phyloP scores from a whole-genome alignment of 306 rosid species.

The Sicyos edulis region DNA sequence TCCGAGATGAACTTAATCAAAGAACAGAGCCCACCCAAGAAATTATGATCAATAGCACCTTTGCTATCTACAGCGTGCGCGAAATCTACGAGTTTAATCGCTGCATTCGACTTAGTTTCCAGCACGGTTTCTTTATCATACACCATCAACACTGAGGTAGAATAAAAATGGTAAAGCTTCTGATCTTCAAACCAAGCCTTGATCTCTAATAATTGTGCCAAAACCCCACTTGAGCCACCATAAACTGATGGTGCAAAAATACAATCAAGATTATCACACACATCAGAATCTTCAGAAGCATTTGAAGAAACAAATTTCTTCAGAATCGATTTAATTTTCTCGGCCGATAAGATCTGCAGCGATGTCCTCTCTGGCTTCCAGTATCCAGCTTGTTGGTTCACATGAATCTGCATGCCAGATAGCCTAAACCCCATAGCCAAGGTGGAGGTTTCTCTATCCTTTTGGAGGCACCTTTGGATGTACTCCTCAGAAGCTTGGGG shows the following conservation, averaged over 20 bases:
- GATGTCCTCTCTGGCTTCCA: slow-evolving; percentile 49
- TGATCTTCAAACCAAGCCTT: slow-evolving; percentile 87
- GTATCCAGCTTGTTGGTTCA: slow-evolving; percentile 27
- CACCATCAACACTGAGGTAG: slow-evolving; percentile 56
- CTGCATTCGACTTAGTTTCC: slow-evolving; percentile 27
- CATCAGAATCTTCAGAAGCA: slow-evolving; percentile 17
- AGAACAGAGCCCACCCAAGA: slow-evolving; percentile 89
- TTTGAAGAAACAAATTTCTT: slow-evolving; percentile 61
- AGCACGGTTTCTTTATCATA: slow-evolving; percentile 39
- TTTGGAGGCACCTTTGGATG: slow-evolving; percentile 37
- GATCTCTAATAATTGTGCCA: slow-evolving; percentile 53
- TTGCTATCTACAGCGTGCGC: slow-evolving; percentile 58
- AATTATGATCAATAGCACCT: slow-evolving; percentile 81
- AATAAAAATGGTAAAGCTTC: slow-evolving; percentile 59
- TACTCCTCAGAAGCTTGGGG: slow-evolving; percentile 56
- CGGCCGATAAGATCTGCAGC: slow-evolving; percentile 26
- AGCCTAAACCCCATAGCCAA: slow-evolving; percentile 55
- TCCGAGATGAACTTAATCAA: slow-evolving; percentile 61
- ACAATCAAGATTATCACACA: slow-evolving; percentile 37
- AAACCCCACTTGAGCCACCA: slow-evolving; percentile 42
- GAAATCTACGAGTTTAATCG: slow-evolving; percentile 67
- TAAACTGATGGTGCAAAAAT: slow-evolving; percentile 39
- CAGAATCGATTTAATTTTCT: slow-evolving; percentile 31
- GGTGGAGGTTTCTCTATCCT: slow-evolving; percentile 47
- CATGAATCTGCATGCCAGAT: slow-evolving; percentile 52